Percentiles rank a stretch among this genome's conserved stretches.
Evolutionary conservation across 164 flowering plant species (phyloP).

Genomic region (Platanus orientalis): DNA sequence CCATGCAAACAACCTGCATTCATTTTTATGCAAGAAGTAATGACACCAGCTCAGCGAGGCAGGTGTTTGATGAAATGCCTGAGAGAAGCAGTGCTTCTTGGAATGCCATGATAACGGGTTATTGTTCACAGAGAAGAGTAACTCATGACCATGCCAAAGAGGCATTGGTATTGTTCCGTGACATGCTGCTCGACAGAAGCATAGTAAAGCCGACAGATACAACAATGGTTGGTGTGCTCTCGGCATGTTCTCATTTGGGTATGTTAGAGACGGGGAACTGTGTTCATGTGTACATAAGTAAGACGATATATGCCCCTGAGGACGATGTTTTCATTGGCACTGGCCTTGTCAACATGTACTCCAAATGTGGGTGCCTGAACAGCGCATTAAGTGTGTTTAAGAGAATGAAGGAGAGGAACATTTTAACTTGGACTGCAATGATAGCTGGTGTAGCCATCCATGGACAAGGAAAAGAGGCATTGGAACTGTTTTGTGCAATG

Average conservation of each 20-base stretch:
- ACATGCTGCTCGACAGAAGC: conserved; percentile 30
- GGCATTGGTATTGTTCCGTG: conserved; percentile 35
- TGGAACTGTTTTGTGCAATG: conserved; percentile 41
- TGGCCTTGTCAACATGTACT: conserved; percentile 57
- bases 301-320: conserved; percentile 29
- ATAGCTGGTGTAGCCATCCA: conserved; percentile 17
- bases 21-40: conserved; percentile 41
- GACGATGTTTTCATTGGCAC: conserved; percentile 52
- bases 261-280: conserved; percentile 40
- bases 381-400: conserved; percentile 31
- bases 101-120: conserved; percentile 66
- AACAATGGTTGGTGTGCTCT: conserved; percentile 52
- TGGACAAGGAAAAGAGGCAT: conserved; percentile 50
- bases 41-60: conserved; percentile 28
- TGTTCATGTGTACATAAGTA: conserved; percentile 47
- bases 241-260: conserved; percentile 55
- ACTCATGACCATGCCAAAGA: conserved; percentile 15
- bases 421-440: conserved; percentile 57
- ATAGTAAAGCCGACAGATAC: conserved; percentile 38
- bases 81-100: conserved; percentile 40
- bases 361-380: conserved; percentile 52
- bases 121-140: conserved; percentile 30
- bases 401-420: conserved; percentile 42
- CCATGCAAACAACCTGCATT: conserved; percentile 36
- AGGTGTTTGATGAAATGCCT: conserved; percentile 52